Conservation (phyloP, 2,329 filamentous ascomycete species). For the Xylaria sp. region DNA sequence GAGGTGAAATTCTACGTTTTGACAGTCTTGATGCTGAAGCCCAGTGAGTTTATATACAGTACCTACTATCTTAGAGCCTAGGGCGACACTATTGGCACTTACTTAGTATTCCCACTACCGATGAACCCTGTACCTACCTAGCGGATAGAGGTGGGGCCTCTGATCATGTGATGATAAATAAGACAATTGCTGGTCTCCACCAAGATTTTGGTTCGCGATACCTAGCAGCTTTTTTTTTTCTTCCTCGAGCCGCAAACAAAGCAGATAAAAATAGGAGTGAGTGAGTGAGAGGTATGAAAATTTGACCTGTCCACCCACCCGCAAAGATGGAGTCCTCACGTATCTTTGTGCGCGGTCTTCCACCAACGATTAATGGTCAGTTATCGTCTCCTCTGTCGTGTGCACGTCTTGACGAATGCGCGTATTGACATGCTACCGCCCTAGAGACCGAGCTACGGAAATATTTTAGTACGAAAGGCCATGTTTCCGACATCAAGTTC, state of each 20-base stretch:
- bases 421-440: slow-evolving; percentile 24
- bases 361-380: slow-evolving; percentile 80
- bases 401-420: background rate
- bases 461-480: slow-evolving; percentile 81
- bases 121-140: background rate
- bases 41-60: no score
- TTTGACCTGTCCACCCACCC: background rate
- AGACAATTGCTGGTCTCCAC: slow-evolving; percentile 14
- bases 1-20: no score
- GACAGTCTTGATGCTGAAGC: no score
- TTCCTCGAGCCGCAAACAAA: slow-evolving; percentile 14
- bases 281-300: slow-evolving; percentile 8
- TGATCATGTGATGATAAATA: slow-evolving; percentile 40
- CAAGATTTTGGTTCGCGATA: slow-evolving; percentile 13
- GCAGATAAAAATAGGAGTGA: slow-evolving; percentile 1
- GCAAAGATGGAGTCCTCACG: slow-evolving; percentile 66
- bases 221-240: slow-evolving; percentile 13
- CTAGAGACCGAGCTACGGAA: slow-evolving; percentile 56
- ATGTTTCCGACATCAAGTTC: slow-evolving; percentile 92
- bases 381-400: background rate
- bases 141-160: slow-evolving; percentile 1
- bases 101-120: background rate
- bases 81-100: no score
- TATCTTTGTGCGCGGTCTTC: slow-evolving; percentile 84
- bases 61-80: no score